Conservation (phyloP, 495 filamentous ascomycete species). For the Bombardia bombarda region DNA sequence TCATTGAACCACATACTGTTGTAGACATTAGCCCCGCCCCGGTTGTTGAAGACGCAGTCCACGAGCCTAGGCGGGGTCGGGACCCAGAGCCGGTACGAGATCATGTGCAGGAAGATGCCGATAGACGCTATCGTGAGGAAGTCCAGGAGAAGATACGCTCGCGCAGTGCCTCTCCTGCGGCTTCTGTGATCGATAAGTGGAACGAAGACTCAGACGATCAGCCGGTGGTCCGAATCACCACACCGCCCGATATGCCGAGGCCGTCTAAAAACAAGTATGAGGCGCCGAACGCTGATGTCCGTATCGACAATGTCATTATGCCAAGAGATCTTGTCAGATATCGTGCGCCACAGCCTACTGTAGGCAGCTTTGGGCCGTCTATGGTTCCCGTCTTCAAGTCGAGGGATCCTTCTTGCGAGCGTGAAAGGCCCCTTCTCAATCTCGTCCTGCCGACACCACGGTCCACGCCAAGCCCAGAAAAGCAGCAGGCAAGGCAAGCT, state of each 20-base stretch:
- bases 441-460: constrained; percentile 44
- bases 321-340: constrained; percentile 27
- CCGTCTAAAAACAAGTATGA: constrained; percentile 38
- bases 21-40: no score
- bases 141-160: constrained; percentile 41
- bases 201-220: constrained; percentile 27
- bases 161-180: constrained; percentile 31
- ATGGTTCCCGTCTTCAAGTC: constrained; percentile 28
- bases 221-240: constrained; percentile 31
- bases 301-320: constrained; percentile 40
- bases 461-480: constrained; percentile 35
- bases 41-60: no score
- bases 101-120: constrained; percentile 40
- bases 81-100: constrained; percentile 28
- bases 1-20: no score
- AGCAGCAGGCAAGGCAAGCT: constrained; percentile 14
- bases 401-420: constrained; percentile 40
- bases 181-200: constrained; percentile 44
- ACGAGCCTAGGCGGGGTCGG: constrained; percentile 8
- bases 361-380: background rate
- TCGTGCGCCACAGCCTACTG: constrained; percentile 4
- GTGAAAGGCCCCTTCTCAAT: constrained; percentile 43
- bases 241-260: constrained; percentile 40
- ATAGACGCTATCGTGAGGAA: constrained; percentile 42
- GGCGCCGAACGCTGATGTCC: constrained; percentile 48